These are phyloP conservation scores for Fusarium torreyae DNA, from an alignment of 2,329 filamentous ascomycete species.

Conservation along the genomic window DNA sequence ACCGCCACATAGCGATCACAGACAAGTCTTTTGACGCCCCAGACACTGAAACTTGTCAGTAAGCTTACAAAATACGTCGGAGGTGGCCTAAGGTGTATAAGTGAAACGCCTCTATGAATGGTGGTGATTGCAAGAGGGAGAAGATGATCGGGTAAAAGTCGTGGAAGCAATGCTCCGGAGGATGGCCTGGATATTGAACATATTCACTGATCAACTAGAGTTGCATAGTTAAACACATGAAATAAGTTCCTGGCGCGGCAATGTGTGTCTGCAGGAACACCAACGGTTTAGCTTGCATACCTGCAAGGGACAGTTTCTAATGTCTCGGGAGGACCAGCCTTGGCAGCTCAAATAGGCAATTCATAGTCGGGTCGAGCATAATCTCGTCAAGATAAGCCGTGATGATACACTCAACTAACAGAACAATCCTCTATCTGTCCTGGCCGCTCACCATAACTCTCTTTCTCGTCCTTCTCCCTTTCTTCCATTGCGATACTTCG, in stretches of 20 bases:
- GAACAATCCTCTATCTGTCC: background rate
- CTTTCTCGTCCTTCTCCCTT: background rate
- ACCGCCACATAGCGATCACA: background rate
- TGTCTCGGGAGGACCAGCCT: background rate
- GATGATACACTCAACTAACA: background rate
- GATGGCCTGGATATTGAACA: too few relatives aligned
- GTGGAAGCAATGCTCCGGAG: too few relatives aligned
- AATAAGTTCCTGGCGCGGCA: too few relatives aligned
- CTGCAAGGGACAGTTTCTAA: conserved; percentile 3
- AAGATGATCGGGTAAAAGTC: too few relatives aligned
- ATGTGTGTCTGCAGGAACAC: background rate
- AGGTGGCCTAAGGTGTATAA: background rate
- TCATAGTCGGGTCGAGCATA: background rate
- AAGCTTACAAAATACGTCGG: background rate
- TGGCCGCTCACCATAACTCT: background rate
- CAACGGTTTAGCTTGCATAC: background rate
- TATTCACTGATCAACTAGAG: too few relatives aligned
- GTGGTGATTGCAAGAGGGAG: background rate
- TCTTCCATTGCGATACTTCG: background rate
- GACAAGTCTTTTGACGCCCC: conserved; percentile 1
- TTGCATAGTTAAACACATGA: too few relatives aligned
- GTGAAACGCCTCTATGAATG: background rate
- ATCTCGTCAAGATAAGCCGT: background rate
- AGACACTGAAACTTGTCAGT: background rate
- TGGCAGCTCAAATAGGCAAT: background rate